Evolutionary conservation across 306 rosid species (phyloP).

Genomic region (Corylus avellana): DNA sequence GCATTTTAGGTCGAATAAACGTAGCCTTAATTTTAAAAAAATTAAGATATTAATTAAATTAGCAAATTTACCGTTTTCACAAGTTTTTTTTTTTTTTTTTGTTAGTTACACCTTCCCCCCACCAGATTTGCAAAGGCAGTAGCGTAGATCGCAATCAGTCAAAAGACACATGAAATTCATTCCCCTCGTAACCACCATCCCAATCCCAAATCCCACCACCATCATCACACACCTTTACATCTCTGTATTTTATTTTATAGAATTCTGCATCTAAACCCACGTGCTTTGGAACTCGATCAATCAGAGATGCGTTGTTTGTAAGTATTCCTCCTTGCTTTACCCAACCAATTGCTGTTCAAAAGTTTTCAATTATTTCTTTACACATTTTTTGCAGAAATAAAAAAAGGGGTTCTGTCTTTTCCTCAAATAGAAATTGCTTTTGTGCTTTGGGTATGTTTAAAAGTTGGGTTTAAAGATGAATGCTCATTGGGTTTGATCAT

Average conservation of each 20-base stretch:
- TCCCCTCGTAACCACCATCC: neutral
- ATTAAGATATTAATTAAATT: no score
- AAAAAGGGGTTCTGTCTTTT: constrained; percentile 14
- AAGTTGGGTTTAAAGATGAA: neutral
- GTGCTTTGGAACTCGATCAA: neutral
- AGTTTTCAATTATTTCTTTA: neutral
- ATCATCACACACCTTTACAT: neutral
- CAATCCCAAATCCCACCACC: constrained; percentile 17
- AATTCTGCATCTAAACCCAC: constrained; percentile 5
- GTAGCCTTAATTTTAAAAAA: no score
- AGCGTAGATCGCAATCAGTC: no score
- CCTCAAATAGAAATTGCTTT: constrained; percentile 2
- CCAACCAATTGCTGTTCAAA: neutral
- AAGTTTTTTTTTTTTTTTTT: no score
- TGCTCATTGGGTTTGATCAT: neutral
- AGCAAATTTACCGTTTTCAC: no score
- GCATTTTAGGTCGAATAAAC: no score
- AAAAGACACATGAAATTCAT: no score
- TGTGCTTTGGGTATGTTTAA: constrained; percentile 10
- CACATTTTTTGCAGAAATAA: neutral
- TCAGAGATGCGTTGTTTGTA: neutral
- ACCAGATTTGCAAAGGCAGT: no score
- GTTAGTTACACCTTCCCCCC: no score
- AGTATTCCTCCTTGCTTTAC: neutral
- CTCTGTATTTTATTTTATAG: neutral